These are phyloP conservation scores for Metschnikowia similis DNA, from an alignment of 805 yeast species.

Conservation along the genomic window DNA sequence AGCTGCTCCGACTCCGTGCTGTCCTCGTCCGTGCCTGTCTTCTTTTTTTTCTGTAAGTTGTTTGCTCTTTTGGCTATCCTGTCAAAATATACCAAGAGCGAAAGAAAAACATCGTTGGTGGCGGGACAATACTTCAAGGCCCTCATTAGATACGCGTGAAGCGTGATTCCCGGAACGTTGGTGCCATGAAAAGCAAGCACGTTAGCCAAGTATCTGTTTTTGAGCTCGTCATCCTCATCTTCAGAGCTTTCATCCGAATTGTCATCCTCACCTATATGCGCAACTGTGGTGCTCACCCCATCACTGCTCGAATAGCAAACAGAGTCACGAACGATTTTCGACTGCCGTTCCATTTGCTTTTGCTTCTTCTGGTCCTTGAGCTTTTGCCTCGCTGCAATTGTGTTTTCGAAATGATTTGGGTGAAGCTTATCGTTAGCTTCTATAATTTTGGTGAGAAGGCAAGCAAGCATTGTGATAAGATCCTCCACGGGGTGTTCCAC, in stretches of 20 bases:
- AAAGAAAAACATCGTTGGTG: slow-evolving; percentile 92
- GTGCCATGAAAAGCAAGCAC: slow-evolving; percentile 93
- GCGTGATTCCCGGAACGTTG: slow-evolving; percentile 90
- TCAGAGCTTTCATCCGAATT: slow-evolving; percentile 17
- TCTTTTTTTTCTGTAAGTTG: slow-evolving; percentile 28
- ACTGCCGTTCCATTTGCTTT: slow-evolving; percentile 22
- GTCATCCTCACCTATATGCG: slow-evolving; percentile 21
- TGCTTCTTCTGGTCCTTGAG: slow-evolving; percentile 31
- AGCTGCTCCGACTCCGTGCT: slow-evolving; percentile 45
- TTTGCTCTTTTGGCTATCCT: slow-evolving; percentile 84
- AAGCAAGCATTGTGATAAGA: slow-evolving; percentile 77
- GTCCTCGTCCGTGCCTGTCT: slow-evolving; percentile 23
- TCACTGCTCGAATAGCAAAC: slow-evolving; percentile 10
- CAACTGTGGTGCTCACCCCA: slow-evolving; percentile 16
- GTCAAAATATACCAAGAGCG: slow-evolving; percentile 89
- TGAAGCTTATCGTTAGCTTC: slow-evolving; percentile 85
- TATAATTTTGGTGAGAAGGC: slow-evolving; percentile 78
- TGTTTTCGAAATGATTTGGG: slow-evolving; percentile 56
- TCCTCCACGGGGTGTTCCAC: slow-evolving; percentile 81
- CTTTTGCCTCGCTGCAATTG: slow-evolving; percentile 38
- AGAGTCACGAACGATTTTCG: slow-evolving; percentile 4
- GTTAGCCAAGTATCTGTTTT: slow-evolving; percentile 54
- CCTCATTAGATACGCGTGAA: slow-evolving; percentile 84
- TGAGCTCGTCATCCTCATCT: slow-evolving; percentile 40
- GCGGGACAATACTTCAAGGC: slow-evolving; percentile 96